phyloP scores from a whole-genome alignment of 257 asterid species.

The Agastache rugosa region DNA sequence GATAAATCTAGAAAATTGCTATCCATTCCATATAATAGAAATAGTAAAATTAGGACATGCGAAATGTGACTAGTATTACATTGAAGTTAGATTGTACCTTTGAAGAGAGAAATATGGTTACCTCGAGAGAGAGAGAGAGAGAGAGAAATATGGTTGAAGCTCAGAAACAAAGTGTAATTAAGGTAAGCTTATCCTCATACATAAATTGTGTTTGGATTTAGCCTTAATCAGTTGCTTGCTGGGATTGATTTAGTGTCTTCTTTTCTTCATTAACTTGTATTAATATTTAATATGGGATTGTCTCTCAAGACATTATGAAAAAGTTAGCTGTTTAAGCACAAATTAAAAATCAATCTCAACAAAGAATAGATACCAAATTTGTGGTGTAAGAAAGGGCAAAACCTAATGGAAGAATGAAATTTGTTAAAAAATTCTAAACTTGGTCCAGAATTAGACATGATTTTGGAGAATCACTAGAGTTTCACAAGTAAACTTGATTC shows the following conservation, averaged over 20 bases:
- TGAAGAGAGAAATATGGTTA: slow-evolving; percentile 14
- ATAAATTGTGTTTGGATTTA: not conserved
- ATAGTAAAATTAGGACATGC: not conserved
- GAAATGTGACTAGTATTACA: not conserved
- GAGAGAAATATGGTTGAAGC: slow-evolving; percentile 23
- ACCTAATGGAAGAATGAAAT: not conserved
- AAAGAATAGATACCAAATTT: slow-evolving; percentile 35
- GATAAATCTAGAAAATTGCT: too few species aligned
- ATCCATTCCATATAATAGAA: too few species aligned
- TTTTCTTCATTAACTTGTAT: slow-evolving; percentile 37
- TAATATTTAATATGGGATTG: too few species aligned
- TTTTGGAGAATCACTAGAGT: slow-evolving; percentile 23
- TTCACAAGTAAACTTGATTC: slow-evolving; percentile 48
- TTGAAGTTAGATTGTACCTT: slow-evolving; percentile 30
- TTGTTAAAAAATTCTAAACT: slow-evolving; percentile 32
- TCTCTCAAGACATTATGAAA: not conserved
- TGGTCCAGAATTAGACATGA: not conserved
- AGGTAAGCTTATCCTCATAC: not conserved
- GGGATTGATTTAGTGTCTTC: slow-evolving; percentile 29
- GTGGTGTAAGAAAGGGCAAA: slow-evolving; percentile 26
- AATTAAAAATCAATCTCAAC: not conserved
- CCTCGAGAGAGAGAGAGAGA: slow-evolving; percentile 8
- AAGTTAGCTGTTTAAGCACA: not conserved
- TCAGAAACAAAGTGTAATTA: not conserved
- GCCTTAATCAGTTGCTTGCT: slow-evolving; percentile 27